phyloP scores from a whole-genome alignment of 352 stramenopile genomes.

The Phytophthora chlamydospora region DNA sequence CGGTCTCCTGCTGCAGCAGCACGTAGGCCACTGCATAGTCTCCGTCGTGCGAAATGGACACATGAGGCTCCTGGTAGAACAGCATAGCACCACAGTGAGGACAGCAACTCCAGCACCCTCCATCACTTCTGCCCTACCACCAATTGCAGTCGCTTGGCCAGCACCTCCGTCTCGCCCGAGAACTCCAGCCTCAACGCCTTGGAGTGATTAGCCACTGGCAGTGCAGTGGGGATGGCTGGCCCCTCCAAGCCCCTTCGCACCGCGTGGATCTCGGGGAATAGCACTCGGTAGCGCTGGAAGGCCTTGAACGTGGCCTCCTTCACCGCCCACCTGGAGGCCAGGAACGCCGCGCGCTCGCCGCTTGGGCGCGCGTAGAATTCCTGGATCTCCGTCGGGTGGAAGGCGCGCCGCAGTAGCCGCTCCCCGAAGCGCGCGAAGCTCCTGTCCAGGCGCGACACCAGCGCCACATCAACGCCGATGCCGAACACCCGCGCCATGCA shows the following conservation, averaged over 20 bases:
- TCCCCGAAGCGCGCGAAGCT: slow-evolving; percentile 65
- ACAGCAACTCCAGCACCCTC: background rate
- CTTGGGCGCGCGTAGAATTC: slow-evolving; percentile 57
- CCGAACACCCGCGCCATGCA: slow-evolving; percentile 52
- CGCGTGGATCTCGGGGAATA: slow-evolving; percentile 77
- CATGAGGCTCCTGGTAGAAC: slow-evolving; percentile 51
- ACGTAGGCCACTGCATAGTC: slow-evolving; percentile 86
- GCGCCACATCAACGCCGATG: slow-evolving; percentile 77
- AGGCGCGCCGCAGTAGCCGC: slow-evolving; percentile 63
- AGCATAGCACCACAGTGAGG: slow-evolving; percentile 8
- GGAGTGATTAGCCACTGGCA: slow-evolving; percentile 37
- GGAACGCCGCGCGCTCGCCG: slow-evolving; percentile 50
- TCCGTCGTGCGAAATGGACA: slow-evolving; percentile 84
- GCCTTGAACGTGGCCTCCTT: slow-evolving; percentile 89
- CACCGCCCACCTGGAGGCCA: slow-evolving; percentile 83
- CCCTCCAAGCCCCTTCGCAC: slow-evolving; percentile 10
- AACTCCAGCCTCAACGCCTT: slow-evolving; percentile 62
- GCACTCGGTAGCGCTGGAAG: slow-evolving; percentile 78
- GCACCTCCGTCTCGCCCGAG: slow-evolving; percentile 54
- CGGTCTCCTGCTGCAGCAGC: slow-evolving; percentile 58
- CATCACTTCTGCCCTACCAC: slow-evolving; percentile 35
- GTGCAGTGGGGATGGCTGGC: slow-evolving; percentile 22
- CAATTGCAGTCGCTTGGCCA: slow-evolving; percentile 60
- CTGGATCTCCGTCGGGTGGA: slow-evolving; percentile 68
- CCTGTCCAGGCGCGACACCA: slow-evolving; percentile 58